These are phyloP conservation scores for Pseudoperonospora humuli DNA, from an alignment of 352 stramenopile species.

Conservation along the genomic window DNA sequence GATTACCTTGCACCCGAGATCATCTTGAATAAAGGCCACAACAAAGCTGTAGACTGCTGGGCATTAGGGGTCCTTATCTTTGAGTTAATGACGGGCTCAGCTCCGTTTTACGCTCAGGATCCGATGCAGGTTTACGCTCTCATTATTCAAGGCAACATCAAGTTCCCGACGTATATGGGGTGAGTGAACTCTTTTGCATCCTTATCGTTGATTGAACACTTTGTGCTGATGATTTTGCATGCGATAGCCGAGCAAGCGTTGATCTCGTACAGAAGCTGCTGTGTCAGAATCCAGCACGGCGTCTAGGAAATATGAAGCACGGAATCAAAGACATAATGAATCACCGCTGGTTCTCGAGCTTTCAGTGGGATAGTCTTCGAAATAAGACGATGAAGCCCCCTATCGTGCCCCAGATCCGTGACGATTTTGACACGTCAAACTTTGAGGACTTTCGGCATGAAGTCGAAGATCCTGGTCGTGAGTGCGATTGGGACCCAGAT, in stretches of 20 bases:
- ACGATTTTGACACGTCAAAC: constrained; percentile 76
- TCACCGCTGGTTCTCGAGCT: constrained; percentile 73
- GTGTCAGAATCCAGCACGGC: constrained; percentile 58
- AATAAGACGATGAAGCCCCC: constrained; percentile 60
- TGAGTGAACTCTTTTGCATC: constrained; percentile 21
- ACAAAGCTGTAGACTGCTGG: constrained; percentile 89
- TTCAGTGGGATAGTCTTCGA: constrained; percentile 56
- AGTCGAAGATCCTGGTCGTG: constrained; percentile 43
- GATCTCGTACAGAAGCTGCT: constrained; percentile 88
- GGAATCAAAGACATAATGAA: constrained; percentile 82
- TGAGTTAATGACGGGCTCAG: constrained; percentile 80
- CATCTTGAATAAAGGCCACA: constrained; percentile 87
- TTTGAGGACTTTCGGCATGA: constrained; percentile 75
- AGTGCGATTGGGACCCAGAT: constrained; percentile 69
- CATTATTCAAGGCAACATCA: constrained; percentile 83
- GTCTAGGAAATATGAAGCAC: constrained; percentile 79
- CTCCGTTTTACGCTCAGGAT: constrained; percentile 87
- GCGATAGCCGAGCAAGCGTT: constrained; percentile 52
- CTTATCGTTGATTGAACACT: too few species aligned
- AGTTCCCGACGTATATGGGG: constrained; percentile 79
- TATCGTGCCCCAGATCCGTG: constrained; percentile 60
- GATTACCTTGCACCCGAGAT: constrained; percentile 92
- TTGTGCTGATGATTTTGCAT: constrained; percentile 2
- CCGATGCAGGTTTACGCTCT: constrained; percentile 90
- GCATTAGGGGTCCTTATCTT: constrained; percentile 85